These are phyloP conservation scores for Discostella stelligeroides DNA, from an alignment of 108 stramenopile species.

Conservation along the genomic window DNA sequence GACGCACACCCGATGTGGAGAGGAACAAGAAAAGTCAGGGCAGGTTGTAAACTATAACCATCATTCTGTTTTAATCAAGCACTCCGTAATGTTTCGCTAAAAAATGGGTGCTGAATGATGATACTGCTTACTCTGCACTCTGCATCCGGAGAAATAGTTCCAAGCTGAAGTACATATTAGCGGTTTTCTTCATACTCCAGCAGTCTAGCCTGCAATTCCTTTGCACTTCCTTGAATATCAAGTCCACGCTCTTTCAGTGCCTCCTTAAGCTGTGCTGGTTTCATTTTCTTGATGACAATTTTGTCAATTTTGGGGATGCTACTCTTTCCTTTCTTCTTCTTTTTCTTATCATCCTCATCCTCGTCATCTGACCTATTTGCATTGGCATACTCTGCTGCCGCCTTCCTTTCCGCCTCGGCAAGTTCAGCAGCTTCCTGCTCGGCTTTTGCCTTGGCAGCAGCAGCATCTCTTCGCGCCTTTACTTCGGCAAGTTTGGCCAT, in stretches of 20 bases:
- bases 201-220: constrained; percentile 66
- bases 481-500: constrained; percentile 87
- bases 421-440: constrained; percentile 62
- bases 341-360: constrained; percentile 57
- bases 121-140: no score
- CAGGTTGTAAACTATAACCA: no score
- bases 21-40: no score
- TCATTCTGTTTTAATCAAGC: no score
- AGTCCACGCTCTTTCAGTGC: constrained; percentile 82
- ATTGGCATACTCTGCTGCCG: constrained; percentile 44
- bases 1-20: no score
- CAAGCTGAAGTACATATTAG: constrained; percentile 36
- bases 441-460: constrained; percentile 52
- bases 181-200: constrained; percentile 79
- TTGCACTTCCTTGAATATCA: constrained; percentile 88
- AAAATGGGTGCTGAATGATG: no score
- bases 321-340: constrained; percentile 50
- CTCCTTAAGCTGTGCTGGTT: constrained; percentile 87
- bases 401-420: constrained; percentile 58
- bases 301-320: constrained; percentile 81
- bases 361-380: constrained; percentile 43
- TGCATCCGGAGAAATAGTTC: no score
- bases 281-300: constrained; percentile 91
- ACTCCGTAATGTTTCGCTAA: no score
- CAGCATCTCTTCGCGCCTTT: constrained; percentile 72